Evolutionary conservation across 257 asterid species (phyloP).

Genomic region (Cynanchum wilfordii): DNA sequence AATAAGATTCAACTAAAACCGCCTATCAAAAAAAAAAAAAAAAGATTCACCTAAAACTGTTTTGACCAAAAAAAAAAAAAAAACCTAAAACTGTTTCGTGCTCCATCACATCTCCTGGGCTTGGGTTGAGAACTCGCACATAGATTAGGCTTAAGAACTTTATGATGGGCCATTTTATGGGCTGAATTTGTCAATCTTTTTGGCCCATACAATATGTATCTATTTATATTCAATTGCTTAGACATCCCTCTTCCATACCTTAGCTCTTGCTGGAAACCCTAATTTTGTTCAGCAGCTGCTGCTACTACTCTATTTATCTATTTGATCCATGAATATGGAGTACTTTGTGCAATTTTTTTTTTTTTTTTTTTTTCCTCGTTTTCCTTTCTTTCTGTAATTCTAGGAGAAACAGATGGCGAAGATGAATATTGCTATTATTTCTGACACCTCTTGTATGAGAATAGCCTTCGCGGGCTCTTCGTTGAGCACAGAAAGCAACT

Average conservation of each 20-base stretch:
- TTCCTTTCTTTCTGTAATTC: not conserved
- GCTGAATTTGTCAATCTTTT: not conserved
- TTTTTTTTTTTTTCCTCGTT: too few relatives aligned
- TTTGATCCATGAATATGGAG: not conserved
- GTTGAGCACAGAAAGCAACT: slow-evolving; percentile 76
- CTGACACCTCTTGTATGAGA: slow-evolving; percentile 99
- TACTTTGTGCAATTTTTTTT: not conserved
- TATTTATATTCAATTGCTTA: not conserved
- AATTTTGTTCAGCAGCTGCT: not conserved
- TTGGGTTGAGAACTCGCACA: not conserved
- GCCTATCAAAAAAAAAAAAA: too few relatives aligned
- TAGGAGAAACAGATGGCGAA: slow-evolving; percentile 8
- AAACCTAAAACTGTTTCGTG: too few relatives aligned
- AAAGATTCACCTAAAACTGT: too few relatives aligned
- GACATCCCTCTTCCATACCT: not conserved
- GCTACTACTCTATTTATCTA: too few relatives aligned
- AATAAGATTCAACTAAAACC: too few relatives aligned
- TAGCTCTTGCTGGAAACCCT: not conserved
- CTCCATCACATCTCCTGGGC: not conserved
- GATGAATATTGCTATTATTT: slow-evolving; percentile 61
- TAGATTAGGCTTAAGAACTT: not conserved
- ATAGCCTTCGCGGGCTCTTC: slow-evolving; percentile 42
- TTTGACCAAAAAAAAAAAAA: too few relatives aligned
- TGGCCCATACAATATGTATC: not conserved
- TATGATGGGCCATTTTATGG: not conserved